Evolutionary conservation across 2,329 filamentous ascomycete genomes (phyloP), one percentile per base, ranked within the genome.

Genomic region (Ophiostoma perfectum): DNA sequence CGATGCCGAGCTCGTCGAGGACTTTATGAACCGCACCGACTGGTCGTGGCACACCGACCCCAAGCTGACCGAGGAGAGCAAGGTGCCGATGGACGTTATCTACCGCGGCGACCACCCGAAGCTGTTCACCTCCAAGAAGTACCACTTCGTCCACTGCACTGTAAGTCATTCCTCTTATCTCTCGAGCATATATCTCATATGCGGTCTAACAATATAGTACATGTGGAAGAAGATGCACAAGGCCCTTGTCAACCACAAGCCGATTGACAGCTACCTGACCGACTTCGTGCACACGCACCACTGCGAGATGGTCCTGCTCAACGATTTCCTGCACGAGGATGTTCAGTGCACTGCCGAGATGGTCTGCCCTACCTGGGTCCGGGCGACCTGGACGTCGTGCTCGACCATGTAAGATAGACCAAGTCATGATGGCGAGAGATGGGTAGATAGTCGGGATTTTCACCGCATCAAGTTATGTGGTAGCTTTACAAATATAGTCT

Each of bases 201-300:
- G 11, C 18, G 2, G 1, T 55, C 49, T 55, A 55, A 55, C 18
- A 11, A 27, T 11, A 3, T 8, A 60, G 69, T 71, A 70, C 64
- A 71, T 71, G 70, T 68, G 66, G 69, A 69, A 68, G 47, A 71
- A 71, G 62, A 69, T 70, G 67, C 70, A 69, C 69, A 70, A 68
- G 66, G 70, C 69, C n/a, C 64, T 71, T 11, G 55, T 69, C n/a
- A 66, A 68, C 16, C 67, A 69, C 64, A 66, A 36, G 63, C 70
- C 69, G 1, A 66, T 71, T 18, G 70, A 71, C 68, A 71, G 69
- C 58, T 70, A 71, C 44, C 58, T 70, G 6, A 65, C 66, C n/a
- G 67, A 69, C n/a, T 69, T 66, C 60, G 64, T 68, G 36, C 67
- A 70, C 52, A 69, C 70, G 4, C 68, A 71, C 45, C 68, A 70